Conservation (phyloP, 495 filamentous ascomycete genomes). For the Talaromyces thailandensis region DNA sequence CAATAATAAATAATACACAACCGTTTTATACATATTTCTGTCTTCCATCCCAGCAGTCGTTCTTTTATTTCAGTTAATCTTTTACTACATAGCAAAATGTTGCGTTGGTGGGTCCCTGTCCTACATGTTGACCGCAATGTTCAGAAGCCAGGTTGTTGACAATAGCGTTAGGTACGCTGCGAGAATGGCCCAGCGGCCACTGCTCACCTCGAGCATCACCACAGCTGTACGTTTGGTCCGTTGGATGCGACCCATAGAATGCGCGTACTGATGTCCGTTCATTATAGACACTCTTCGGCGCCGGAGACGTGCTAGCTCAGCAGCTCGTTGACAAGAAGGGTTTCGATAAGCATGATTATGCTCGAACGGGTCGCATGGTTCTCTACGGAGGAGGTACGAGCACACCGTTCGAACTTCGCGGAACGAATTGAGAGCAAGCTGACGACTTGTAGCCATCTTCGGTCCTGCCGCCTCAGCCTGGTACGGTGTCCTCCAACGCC, state of each 20-base stretch:
- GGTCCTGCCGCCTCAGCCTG: constrained; percentile 85
- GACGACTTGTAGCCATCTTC: constrained; percentile 59
- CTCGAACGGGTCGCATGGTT: constrained; percentile 81
- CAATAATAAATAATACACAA: neutral
- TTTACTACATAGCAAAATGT: constrained; percentile 20
- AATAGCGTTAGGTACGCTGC: constrained; percentile 68
- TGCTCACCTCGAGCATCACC: constrained; percentile 82
- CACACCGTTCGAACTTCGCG: neutral
- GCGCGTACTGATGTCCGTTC: neutral
- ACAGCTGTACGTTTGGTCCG: constrained; percentile 48
- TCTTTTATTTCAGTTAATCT: constrained; percentile 1
- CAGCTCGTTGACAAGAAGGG: constrained; percentile 83
- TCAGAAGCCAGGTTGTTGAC: constrained; percentile 1
- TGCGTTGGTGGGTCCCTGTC: constrained; percentile 31
- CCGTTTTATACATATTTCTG: neutral
- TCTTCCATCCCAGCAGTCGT: constrained; percentile 1
- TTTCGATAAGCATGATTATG: constrained; percentile 67
- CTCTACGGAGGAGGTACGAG: constrained; percentile 75
- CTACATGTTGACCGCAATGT: constrained; percentile 5
- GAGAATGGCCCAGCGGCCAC: constrained; percentile 67
- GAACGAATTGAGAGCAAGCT: constrained; percentile 5
- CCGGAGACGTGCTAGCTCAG: constrained; percentile 88
- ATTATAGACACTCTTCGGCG: constrained; percentile 70
- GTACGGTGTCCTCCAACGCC: constrained; percentile 70
- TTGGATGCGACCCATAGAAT: neutral